Evolutionary conservation across 768 basidiomycete genomes (phyloP).

Genomic region (Mycena amicta): DNA sequence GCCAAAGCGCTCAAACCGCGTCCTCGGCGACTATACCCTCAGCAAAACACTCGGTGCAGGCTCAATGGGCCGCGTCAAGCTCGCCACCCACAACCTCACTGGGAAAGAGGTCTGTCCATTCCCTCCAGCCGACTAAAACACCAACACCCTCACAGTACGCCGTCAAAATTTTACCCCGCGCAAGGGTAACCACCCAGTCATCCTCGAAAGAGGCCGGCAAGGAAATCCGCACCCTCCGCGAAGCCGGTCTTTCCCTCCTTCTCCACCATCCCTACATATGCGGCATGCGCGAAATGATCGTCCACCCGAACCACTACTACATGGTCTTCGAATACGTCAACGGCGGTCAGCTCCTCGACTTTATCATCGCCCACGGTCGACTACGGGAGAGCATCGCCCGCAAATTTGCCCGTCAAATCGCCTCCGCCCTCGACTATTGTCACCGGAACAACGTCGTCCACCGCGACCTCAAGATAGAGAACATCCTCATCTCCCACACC

Average conservation of each 20-base stretch:
- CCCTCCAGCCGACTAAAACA: background rate
- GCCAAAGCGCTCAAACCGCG: conserved; percentile 50
- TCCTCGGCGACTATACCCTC: conserved; percentile 93
- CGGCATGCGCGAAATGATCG: conserved; percentile 98
- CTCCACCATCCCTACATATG: conserved; percentile 99
- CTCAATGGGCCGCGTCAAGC: conserved; percentile 99
- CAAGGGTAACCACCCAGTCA: background rate
- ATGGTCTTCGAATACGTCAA: conserved; percentile 99
- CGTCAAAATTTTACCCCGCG: conserved; percentile 94
- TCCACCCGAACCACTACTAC: conserved; percentile 98
- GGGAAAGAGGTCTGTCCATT: conserved; percentile 83
- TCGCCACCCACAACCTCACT: conserved; percentile 84
- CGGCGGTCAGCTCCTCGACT: conserved; percentile 99
- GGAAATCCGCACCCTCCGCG: conserved; percentile 93
- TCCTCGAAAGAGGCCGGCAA: conserved; percentile 87
- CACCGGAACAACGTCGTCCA: conserved; percentile 98
- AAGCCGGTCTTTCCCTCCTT: conserved; percentile 92
- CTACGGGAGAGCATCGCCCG: conserved; percentile 93
- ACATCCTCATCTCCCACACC: conserved; percentile 97
- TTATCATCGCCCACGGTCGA: conserved; percentile 97
- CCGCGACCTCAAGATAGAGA: conserved; percentile 98
- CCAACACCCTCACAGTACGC: conserved; percentile 64
- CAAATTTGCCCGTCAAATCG: conserved; percentile 97
- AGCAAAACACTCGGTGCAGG: conserved; percentile 97
- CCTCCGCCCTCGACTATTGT: conserved; percentile 93